Conservation (phyloP, 2,329 filamentous ascomycete species). For the Neodidymelliopsis sp. region DNA sequence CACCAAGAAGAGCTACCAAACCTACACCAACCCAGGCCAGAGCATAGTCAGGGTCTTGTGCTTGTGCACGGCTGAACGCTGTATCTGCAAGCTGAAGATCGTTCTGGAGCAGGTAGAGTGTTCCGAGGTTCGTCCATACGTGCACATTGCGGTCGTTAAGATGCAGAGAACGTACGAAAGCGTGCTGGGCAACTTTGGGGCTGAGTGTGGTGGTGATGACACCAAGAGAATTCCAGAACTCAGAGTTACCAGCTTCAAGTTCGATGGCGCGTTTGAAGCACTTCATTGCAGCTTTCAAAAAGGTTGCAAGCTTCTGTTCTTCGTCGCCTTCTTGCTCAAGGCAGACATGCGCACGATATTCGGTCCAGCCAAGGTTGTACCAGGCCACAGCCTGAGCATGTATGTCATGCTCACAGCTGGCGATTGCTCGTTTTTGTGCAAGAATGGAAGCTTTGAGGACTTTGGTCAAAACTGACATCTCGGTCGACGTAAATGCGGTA, state of each 20-base stretch:
- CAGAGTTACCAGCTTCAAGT: slow-evolving; percentile 88
- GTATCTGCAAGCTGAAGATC: slow-evolving; percentile 88
- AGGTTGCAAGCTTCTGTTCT: slow-evolving; percentile 63
- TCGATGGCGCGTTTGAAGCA: slow-evolving; percentile 98
- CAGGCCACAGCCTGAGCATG: slow-evolving; percentile 95
- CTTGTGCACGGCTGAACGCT: slow-evolving; percentile 89
- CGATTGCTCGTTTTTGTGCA: slow-evolving; percentile 85
- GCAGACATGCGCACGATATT: slow-evolving; percentile 79
- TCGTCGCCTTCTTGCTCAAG: slow-evolving; percentile 55
- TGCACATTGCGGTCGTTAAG: slow-evolving; percentile 86
- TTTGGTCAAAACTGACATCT: slow-evolving; percentile 54
- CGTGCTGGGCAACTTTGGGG: slow-evolving; percentile 87
- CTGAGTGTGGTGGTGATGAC: slow-evolving; percentile 88
- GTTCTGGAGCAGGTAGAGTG: slow-evolving; percentile 82
- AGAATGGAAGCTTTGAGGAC: slow-evolving; percentile 78
- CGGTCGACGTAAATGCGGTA: slow-evolving; percentile 25
- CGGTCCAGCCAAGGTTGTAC: slow-evolving; percentile 96
- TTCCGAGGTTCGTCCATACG: slow-evolving; percentile 90
- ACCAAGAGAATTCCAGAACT: slow-evolving; percentile 97
- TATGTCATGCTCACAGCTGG: slow-evolving; percentile 73
- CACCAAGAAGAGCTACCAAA: slow-evolving; percentile 78
- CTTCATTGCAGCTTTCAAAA: slow-evolving; percentile 80
- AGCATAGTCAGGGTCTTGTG: slow-evolving; percentile 90
- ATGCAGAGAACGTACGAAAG: slow-evolving; percentile 90
- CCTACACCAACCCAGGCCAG: slow-evolving; percentile 95